These are phyloP conservation scores for Copromyces sp. DNA, from an alignment of 495 filamentous ascomycete species.

Conservation along the genomic window DNA sequence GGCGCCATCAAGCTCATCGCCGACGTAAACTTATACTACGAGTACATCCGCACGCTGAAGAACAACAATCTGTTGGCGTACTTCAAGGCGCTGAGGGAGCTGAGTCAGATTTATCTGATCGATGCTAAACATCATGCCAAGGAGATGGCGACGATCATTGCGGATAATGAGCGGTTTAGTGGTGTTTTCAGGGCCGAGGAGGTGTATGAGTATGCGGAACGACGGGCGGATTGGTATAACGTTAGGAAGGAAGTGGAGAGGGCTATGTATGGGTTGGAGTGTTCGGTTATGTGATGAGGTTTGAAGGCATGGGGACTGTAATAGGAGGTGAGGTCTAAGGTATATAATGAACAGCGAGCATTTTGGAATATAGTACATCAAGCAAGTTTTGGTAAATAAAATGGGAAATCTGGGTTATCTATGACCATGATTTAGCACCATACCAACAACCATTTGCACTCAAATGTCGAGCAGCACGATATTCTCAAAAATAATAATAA, in stretches of 20 bases:
- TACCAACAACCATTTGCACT: no score
- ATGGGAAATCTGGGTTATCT: no score
- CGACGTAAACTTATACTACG: constrained; percentile 89
- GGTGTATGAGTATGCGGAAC: constrained; percentile 92
- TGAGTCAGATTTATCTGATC: constrained; percentile 92
- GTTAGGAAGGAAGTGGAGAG: constrained; percentile 83
- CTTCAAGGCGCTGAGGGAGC: constrained; percentile 83
- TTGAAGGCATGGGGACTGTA: no score
- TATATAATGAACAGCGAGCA: no score
- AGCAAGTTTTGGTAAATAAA: no score
- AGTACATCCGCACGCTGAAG: constrained; percentile 68
- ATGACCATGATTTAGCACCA: no score
- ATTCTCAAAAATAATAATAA: background rate
- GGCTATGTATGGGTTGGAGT: constrained; percentile 96
- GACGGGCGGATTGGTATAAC: constrained; percentile 87
- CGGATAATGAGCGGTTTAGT: constrained; percentile 77
- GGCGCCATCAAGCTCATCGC: constrained; percentile 90
- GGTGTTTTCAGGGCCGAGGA: constrained; percentile 93
- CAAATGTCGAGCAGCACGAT: no score
- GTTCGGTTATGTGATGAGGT: constrained; percentile 60
- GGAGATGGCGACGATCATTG: constrained; percentile 89
- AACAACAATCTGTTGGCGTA: constrained; percentile 79
- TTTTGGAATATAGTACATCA: no score
- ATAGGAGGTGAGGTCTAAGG: no score
- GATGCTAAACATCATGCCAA: constrained; percentile 81